A percentile compares a stretch with the other conserved stretches of the same genome.
Conservation (phyloP, 2,329 filamentous ascomycete genomes). For the Aureobasidium sp. region DNA sequence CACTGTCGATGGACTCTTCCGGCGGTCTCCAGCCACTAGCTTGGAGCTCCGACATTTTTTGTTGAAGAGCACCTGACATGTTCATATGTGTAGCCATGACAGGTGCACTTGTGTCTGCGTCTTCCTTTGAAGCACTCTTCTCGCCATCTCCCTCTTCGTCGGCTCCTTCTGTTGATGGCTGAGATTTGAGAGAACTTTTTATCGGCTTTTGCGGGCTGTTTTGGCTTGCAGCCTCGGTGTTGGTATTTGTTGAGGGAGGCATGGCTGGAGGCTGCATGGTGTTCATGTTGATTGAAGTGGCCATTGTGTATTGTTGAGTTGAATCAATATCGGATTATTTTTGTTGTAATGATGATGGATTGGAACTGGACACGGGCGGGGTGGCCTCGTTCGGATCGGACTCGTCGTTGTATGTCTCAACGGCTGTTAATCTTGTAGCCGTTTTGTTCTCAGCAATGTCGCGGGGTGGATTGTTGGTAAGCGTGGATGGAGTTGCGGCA, state of each 20-base stretch:
- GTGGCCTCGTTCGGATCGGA: neutral
- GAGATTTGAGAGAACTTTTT: neutral
- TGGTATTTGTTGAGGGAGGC: neutral
- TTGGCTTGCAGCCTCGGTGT: conserved; percentile 14
- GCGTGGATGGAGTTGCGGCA: neutral
- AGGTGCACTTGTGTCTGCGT: conserved; percentile 12
- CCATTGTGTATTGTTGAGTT: conserved; percentile 6
- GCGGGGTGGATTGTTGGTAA: neutral
- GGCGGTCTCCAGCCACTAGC: conserved; percentile 17
- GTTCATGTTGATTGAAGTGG: neutral
- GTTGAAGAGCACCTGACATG: conserved; percentile 18
- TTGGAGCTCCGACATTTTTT: conserved; percentile 16
- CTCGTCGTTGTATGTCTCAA: conserved; percentile 10
- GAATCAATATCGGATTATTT: neutral
- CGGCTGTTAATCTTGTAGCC: neutral
- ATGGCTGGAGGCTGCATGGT: neutral
- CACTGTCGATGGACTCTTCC: conserved; percentile 16
- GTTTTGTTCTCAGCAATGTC: neutral
- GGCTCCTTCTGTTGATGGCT: neutral
- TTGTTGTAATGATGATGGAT: neutral
- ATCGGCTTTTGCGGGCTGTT: neutral
- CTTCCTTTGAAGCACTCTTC: conserved; percentile 3
- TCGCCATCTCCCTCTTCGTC: conserved; percentile 11
- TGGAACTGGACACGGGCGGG: neutral
- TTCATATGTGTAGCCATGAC: neutral